Base-by-base conservation (phyloP, 2,329 filamentous ascomycete genomes). In the Aspergillus quadricinctus region DNA sequence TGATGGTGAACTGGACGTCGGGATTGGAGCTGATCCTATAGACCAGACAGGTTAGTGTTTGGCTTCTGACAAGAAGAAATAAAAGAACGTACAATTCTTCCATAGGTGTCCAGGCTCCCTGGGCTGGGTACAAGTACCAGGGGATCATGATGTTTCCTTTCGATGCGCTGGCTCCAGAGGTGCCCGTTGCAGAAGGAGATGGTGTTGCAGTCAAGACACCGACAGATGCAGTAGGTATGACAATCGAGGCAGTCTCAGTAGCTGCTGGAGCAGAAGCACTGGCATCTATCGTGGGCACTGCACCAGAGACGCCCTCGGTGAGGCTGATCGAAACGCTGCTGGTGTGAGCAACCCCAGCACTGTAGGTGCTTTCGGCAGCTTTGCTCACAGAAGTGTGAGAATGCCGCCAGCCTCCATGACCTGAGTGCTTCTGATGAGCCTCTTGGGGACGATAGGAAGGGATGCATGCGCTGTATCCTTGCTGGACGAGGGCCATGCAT, bases 101-200 rank as follows among this genome's bases (percentile, higher is more conserved):
- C n/a, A 64, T 40, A 5, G 63, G 53, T 3, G 59, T 31, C 61
- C 63, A 64, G 19, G 54, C 57, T n/a, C 54, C 63, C 0, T 50
- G 23, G 3, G 6, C 17, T 45, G 64, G 64, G 50, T 66, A 66
- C 23, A 61, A 29, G 48, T 66, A 66, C 9, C 63, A 57, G 7
- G 64, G 64, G 40, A 66, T 58, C 37, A 58, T 53, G 11, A 58
- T 23, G 6, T 46, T 8, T 23, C 43, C 43, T 14, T 23, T 46
- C n/a, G 43, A 14, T 11, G 23, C 10, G 11, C 43, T 46, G 19
- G 5, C 17, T 14, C 2, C 11, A 46, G 43, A 23, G 40, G 10
- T n/a, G 3, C 17, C 37, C 37, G 37, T 40, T n/a, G 37, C 14
- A 19, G 37, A 17, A 17, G 37, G 4, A 19, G 37, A 4, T 3